A percentile compares a stretch with the other conserved stretches of the same genome.
These are phyloP conservation scores for Suillus sp. DNA, from an alignment of 768 basidiomycete species.

Conservation along the genomic window DNA sequence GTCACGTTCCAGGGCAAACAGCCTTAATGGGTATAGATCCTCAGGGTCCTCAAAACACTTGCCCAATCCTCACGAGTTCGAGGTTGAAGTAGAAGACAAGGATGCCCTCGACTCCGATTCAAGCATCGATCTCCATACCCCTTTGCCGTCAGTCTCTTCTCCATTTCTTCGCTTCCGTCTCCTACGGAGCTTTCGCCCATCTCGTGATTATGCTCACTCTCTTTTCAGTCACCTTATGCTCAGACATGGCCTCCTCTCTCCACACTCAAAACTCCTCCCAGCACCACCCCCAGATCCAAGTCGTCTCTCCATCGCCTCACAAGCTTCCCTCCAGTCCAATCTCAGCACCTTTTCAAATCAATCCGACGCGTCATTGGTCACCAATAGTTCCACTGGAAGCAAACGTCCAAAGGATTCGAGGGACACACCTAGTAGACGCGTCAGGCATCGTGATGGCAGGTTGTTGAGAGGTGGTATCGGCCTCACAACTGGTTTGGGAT, in stretches of 20 bases:
- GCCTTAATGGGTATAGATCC: slow-evolving; percentile 1
- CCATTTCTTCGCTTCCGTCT: background rate
- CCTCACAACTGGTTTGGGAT: slow-evolving; percentile 70
- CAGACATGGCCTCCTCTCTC: slow-evolving; percentile 65
- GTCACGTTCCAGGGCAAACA: background rate
- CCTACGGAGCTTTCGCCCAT: background rate
- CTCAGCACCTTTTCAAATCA: slow-evolving; percentile 27
- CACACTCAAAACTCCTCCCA: slow-evolving; percentile 62
- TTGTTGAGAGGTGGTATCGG: slow-evolving; percentile 64
- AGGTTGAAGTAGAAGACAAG: slow-evolving; percentile 24
- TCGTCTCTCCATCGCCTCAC: slow-evolving; percentile 31
- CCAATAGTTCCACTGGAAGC: slow-evolving; percentile 26
- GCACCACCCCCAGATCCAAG: slow-evolving; percentile 15
- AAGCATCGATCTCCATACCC: slow-evolving; percentile 68
- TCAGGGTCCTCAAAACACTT: slow-evolving; percentile 2
- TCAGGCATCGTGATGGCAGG: slow-evolving; percentile 63
- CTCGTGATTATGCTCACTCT: background rate
- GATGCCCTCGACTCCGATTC: slow-evolving; percentile 56
- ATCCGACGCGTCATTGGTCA: slow-evolving; percentile 16
- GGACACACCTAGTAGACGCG: slow-evolving; percentile 57
- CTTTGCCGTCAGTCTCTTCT: slow-evolving; percentile 56
- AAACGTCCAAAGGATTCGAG: slow-evolving; percentile 51
- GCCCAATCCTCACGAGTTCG: slow-evolving; percentile 4
- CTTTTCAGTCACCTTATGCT: slow-evolving; percentile 61
- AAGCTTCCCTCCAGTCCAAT: slow-evolving; percentile 30